Evolutionary conservation across 2,329 filamentous ascomycete genomes (phyloP).

Genomic region (Cucurbitaria berberidis): DNA sequence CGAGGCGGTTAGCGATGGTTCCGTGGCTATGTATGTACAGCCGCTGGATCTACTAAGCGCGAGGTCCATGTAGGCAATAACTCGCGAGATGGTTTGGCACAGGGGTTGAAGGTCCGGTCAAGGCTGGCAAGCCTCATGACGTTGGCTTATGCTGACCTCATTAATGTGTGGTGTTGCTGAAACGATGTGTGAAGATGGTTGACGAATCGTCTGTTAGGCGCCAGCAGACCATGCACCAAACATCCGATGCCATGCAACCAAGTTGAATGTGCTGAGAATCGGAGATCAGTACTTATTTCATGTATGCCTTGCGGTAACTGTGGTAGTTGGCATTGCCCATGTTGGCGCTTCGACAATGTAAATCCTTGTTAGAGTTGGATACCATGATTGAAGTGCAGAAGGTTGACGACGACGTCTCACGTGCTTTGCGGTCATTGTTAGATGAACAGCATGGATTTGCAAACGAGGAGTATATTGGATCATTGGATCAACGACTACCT

Average conservation of each 20-base stretch:
- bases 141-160: not conserved
- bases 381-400: not conserved
- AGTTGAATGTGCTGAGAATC: not conserved
- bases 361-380: too few relatives aligned
- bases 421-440: not conserved
- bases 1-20: slow-evolving; percentile 16
- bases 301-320: not conserved
- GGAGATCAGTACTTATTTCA: not conserved
- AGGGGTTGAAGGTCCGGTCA: not conserved
- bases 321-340: not conserved
- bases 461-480: not conserved
- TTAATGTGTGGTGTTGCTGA: not conserved
- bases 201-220: not conserved
- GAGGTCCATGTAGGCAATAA: not conserved
- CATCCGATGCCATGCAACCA: not conserved
- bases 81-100: not conserved
- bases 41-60: slow-evolving; percentile 6
- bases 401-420: not conserved
- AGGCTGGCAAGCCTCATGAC: slow-evolving; percentile 1
- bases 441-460: not conserved
- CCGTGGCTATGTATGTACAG: slow-evolving; percentile 25
- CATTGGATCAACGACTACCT: not conserved
- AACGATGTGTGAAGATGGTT: not conserved
- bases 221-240: not conserved
- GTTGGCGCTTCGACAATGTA: not conserved